Base-by-base conservation (phyloP, 148 eudicot species). In the Heliamphora exappendiculata region DNA sequence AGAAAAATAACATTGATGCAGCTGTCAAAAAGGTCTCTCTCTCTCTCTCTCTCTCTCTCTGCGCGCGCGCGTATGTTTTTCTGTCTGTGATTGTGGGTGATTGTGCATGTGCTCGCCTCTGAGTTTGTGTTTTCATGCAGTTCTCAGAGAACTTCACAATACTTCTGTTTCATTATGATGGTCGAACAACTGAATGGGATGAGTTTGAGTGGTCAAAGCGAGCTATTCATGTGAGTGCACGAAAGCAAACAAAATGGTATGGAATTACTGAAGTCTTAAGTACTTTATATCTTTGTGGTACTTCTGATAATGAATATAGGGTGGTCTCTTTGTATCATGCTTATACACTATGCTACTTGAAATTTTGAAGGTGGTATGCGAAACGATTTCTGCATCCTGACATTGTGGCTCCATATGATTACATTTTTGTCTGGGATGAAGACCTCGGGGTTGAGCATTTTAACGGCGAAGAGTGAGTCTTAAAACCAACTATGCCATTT, bases 371-470 rank as follows among this genome's bases (percentile, higher is more conserved):
- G 99, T 96, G 99, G 99, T 96, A 83, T 69, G 99, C 98, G 0
- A 96, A 96, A 77, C 80, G 99, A 68, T 96, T 96, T 75, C 86
- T 96, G 66, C 98, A 93, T 84, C 99, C 99, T 0, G 97, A 90
- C 78, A 85, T 96, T 62, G 98, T 96, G 77, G 97, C 98, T 11
- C 68, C 91, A 53, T 96, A 96, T 71, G 99, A 96, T 39, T 96
- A 88, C 88, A 88, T 94, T 39, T 94, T 94, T 75, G 86, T 94
- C 59, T 94, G 98, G 98, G 98, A 94, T 71, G 98, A 94, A 82
- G 98, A 94, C 76, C 86, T 94, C 72, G 98, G 97, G 57, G 88
- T 92, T 14, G 89, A 94, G 70, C 74, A 93, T 86, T 96, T 90
- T 72, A 76, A 96, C 78, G 92, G 97, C 11, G 95, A 96, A 82